These are phyloP conservation scores for Stachybotrys elegans DNA, from an alignment of 2,329 filamentous ascomycete species.

Conservation along the genomic window DNA sequence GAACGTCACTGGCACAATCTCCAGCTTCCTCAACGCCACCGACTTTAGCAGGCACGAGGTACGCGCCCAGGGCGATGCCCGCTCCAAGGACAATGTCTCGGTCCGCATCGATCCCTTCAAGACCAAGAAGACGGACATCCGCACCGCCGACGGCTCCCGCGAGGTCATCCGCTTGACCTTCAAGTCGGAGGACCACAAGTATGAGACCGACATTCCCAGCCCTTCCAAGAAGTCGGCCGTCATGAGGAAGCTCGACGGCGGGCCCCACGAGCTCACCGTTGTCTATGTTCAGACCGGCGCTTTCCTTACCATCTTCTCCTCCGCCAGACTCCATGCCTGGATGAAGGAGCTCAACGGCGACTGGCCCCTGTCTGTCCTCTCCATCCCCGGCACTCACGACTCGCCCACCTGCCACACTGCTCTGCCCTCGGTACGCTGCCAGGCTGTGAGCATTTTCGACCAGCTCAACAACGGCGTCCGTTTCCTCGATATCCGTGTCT, in stretches of 20 bases:
- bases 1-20: conserved; percentile 39
- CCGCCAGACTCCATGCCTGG: conserved; percentile 66
- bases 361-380: conserved; percentile 72
- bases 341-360: conserved; percentile 72
- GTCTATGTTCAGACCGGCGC: conserved; percentile 56
- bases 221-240: conserved; percentile 53
- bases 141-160: conserved; percentile 49
- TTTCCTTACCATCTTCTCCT: conserved; percentile 63
- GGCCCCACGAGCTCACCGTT: conserved; percentile 56
- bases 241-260: conserved; percentile 50
- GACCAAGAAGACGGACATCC: conserved; percentile 51
- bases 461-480: conserved; percentile 89
- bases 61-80: conserved; percentile 51
- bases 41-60: conserved; percentile 22
- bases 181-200: conserved; percentile 48
- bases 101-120: conserved; percentile 65
- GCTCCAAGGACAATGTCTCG: conserved; percentile 56
- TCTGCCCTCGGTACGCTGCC: conserved; percentile 88
- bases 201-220: conserved; percentile 69
- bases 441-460: conserved; percentile 68
- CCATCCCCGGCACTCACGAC: conserved; percentile 94
- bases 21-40: conserved; percentile 39
- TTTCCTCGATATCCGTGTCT: conserved; percentile 87
- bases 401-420: conserved; percentile 80
- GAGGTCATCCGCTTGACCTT: conserved; percentile 74